Evolutionary conservation across 306 rosid species (phyloP).

Genomic region (Medicago ruthenica): DNA sequence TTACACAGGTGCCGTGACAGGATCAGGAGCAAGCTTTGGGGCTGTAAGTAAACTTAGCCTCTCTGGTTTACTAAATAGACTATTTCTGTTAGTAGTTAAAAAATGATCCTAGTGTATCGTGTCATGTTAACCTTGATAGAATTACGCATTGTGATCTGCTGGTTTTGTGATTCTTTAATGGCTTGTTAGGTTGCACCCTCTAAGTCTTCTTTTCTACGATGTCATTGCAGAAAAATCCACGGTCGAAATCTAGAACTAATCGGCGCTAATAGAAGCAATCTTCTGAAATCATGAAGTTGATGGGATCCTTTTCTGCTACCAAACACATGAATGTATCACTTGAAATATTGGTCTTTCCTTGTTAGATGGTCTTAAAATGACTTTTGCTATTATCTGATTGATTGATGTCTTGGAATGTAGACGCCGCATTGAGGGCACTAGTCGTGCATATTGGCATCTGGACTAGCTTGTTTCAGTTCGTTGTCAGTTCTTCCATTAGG

Average conservation of each 20-base stretch:
- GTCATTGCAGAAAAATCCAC: conserved; percentile 72
- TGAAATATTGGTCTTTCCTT: conserved; percentile 38
- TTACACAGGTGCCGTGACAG: conserved; percentile 72
- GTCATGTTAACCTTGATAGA: conserved; percentile 18
- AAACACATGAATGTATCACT: conserved; percentile 32
- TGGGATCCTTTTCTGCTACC: conserved; percentile 22
- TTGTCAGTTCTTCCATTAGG: conserved; percentile 34
- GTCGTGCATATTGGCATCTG: not conserved
- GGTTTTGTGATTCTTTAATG: conserved; percentile 11
- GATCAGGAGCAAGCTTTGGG: conserved; percentile 93
- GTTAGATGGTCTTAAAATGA: conserved; percentile 34
- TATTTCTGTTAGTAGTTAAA: conserved; percentile 14
- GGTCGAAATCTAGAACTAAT: conserved; percentile 72
- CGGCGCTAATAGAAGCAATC: conserved; percentile 60
- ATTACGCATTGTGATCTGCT: conserved; percentile 32
- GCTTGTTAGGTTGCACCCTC: conserved; percentile 33
- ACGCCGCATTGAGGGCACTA: conserved; percentile 32
- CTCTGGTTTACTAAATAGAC: conserved; percentile 15
- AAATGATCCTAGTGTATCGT: not conserved
- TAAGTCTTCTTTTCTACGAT: conserved; percentile 30
- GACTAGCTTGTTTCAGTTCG: conserved; percentile 24
- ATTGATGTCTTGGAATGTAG: conserved; percentile 29
- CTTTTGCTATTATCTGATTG: conserved; percentile 27
- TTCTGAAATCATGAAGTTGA: conserved; percentile 39
- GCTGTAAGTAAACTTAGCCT: conserved; percentile 59